These are phyloP conservation scores for Phytophthora pluvialis DNA, from an alignment of 352 stramenopile species.

Conservation along the genomic window DNA sequence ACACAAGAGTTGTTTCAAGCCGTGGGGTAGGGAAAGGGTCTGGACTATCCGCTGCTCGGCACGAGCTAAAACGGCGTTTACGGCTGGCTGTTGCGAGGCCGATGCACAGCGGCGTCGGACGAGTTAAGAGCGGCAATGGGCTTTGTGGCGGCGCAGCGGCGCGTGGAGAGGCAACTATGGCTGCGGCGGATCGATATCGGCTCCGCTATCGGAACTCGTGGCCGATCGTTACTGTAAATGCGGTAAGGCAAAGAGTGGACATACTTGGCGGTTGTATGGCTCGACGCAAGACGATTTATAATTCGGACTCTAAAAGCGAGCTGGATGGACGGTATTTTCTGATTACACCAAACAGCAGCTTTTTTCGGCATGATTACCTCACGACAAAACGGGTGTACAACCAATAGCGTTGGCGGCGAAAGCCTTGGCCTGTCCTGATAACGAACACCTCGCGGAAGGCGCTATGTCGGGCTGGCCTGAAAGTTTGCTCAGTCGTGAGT, in stretches of 20 bases:
- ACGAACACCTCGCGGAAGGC: background rate
- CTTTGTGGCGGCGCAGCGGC: background rate
- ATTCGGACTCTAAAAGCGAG: background rate
- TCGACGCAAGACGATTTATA: background rate
- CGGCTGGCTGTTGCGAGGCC: background rate
- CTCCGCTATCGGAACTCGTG: background rate
- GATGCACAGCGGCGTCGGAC: background rate
- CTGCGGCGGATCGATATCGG: no score
- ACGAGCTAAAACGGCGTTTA: constrained; percentile 6
- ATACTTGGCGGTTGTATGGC: constrained; percentile 20
- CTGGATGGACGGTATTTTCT: background rate
- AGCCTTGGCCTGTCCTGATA: constrained; percentile 3
- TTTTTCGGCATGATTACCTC: constrained; percentile 6
- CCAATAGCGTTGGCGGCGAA: constrained; percentile 1
- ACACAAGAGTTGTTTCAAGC: constrained; percentile 11
- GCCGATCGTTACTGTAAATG: constrained; percentile 11
- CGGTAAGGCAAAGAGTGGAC: constrained; percentile 4
- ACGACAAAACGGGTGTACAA: constrained; percentile 7
- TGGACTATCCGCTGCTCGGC: constrained; percentile 5
- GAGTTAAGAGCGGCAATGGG: background rate
- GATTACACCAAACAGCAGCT: constrained; percentile 12
- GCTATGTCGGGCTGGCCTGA: background rate
- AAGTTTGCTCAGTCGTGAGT: constrained; percentile 3
- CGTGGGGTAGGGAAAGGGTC: constrained; percentile 10
- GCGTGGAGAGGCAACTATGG: background rate